Base-by-base conservation (phyloP, 441 rosid species). In the Pelargonium citronellum region DNA sequence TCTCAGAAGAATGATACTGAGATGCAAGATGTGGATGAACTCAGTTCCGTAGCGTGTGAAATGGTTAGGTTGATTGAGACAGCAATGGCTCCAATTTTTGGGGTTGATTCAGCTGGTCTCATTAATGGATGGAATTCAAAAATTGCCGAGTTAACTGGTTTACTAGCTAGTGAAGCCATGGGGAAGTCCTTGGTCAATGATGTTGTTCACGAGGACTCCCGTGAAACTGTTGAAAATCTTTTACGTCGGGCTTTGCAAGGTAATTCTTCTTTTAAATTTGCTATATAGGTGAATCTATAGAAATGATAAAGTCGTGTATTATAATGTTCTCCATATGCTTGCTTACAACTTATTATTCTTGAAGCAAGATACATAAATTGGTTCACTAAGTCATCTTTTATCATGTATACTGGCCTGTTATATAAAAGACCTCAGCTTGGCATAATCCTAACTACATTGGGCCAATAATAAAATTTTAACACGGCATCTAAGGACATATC, bases 41-140 rank as follows among this genome's bases (percentile, higher is more conserved):
- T 88, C 72, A 81, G 58, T 51, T 70, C 80, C 47, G 74, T 91
- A 34, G 75, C 91, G 17, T 84, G 77, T 79, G 97, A 91, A 80
- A 91, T 91, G 89, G 94, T 91, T 69, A 91, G 88, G 30, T 78
- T 91, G 57, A 88, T 91, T 67, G 94, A 91, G 81, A 87, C 96
- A 20, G 97, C 96, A 22, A 85, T 81, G 63, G 96, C 84, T 62
- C 97, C 97, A 0, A 88, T 91, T 71, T 74, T 91, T 57, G 92
- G 94, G 12, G 89, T 88, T 69, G 94, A 91, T 83, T 80, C 83
- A 68, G 78, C 80, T 68, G 90, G 94, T 72, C 74, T 69, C 65
- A 69, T 91, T 67, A 91, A 88, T 47, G 96, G 96, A 19, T 91
- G 96, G 97, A 91, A 91, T 77, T 53, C 87, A 53, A 91, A 89